Evolutionary conservation across 371 early-diverging fungal genomes (phyloP).

Genomic region (Apophysomyces trapeziformis): DNA sequence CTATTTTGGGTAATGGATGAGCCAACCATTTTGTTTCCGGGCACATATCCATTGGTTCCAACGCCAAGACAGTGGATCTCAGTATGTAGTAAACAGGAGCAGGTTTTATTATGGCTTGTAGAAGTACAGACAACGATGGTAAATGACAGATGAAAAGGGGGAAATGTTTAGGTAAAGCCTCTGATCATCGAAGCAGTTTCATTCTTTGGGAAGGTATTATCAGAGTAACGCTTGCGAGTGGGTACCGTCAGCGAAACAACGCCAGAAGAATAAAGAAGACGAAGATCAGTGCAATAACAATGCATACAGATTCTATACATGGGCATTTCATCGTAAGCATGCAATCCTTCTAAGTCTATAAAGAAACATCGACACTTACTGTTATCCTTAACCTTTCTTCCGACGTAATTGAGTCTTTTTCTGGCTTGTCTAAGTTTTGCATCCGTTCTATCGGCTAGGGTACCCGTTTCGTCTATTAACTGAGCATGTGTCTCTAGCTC

Average conservation of each 20-base stretch:
- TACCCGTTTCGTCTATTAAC: conserved; percentile 77
- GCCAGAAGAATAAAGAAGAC: conserved; percentile 48
- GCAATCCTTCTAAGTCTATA: neutral
- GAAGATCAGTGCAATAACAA: conserved; percentile 48
- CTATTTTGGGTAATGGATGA: too few relatives aligned
- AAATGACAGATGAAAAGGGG: too few relatives aligned
- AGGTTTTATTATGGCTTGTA: too few relatives aligned
- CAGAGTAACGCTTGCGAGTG: too few relatives aligned
- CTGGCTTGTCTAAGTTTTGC: conserved; percentile 60
- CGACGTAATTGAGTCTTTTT: conserved; percentile 48
- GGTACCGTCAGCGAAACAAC: conserved; percentile 29
- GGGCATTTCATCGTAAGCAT: neutral
- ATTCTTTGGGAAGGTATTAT: too few relatives aligned
- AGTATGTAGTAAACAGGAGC: too few relatives aligned
- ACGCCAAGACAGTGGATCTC: too few relatives aligned
- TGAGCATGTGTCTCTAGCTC: conserved; percentile 78
- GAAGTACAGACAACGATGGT: too few relatives aligned
- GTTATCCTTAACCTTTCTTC: conserved; percentile 51
- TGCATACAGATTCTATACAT: conserved; percentile 48
- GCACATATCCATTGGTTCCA: too few relatives aligned
- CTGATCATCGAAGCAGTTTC: too few relatives aligned
- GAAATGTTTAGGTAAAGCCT: too few relatives aligned
- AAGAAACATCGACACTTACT: conserved; percentile 32
- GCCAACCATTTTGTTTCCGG: too few relatives aligned
- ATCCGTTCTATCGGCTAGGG: conserved; percentile 66